These are phyloP conservation scores for Bromus sterilis DNA, from an alignment of 176 grass and related monocot species.

Conservation along the genomic window DNA sequence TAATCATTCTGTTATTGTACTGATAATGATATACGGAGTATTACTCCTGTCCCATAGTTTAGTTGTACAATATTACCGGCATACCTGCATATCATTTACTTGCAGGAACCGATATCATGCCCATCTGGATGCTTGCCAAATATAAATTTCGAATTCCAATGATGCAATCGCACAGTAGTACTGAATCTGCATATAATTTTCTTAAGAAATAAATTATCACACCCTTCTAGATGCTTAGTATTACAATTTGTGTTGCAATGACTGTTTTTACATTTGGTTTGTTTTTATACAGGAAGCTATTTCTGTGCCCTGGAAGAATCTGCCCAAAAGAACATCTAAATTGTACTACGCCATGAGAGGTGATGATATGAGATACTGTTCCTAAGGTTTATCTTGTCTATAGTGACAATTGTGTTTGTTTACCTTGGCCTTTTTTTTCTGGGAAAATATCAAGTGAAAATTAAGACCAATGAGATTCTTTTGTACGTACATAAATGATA, in stretches of 20 bases:
- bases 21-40: neutral
- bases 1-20: neutral
- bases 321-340: slow-evolving; percentile 64
- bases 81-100: neutral
- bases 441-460: neutral
- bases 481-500: neutral
- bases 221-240: neutral
- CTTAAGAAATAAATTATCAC: neutral
- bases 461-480: neutral
- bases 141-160: neutral
- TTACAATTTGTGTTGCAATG: neutral
- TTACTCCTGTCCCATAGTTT: neutral
- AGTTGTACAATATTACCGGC: neutral
- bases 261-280: neutral
- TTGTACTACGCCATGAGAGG: slow-evolving; percentile 81
- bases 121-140: neutral
- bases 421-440: neutral
- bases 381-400: neutral
- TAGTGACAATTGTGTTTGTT: neutral
- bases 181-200: neutral
- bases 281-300: slow-evolving; percentile 63
- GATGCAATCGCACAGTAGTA: neutral
- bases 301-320: slow-evolving; percentile 61
- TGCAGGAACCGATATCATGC: neutral
- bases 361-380: neutral